Conservation (phyloP, 169 alveolate genomes). For the Miamiensis avidus region DNA sequence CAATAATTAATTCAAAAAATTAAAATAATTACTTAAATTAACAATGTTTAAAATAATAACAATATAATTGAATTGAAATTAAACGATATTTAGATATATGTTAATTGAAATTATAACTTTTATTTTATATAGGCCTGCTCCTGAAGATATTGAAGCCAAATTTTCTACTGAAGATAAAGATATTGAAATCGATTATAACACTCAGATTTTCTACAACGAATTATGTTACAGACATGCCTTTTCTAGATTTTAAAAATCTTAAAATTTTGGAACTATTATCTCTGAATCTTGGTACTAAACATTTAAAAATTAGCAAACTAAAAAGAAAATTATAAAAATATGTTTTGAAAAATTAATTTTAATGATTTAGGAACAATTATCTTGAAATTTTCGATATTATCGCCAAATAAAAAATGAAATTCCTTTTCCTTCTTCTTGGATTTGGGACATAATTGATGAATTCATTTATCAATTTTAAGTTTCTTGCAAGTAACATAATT, state of each 20-base stretch:
- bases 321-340: no score
- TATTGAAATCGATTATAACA: constrained; percentile 14
- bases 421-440: constrained; percentile 31
- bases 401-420: not conserved
- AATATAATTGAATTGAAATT: no score
- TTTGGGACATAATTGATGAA: constrained; percentile 35
- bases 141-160: constrained; percentile 22
- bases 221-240: constrained; percentile 26
- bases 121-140: constrained; percentile 17
- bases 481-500: constrained; percentile 9
- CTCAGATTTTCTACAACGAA: constrained; percentile 10
- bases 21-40: no score
- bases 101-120: no score
- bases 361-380: constrained; percentile 16
- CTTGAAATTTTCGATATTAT: constrained; percentile 2
- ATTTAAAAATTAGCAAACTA: not conserved
- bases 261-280: not conserved
- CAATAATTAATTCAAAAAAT: no score
- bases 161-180: constrained; percentile 5
- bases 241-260: constrained; percentile 2
- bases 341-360: no score
- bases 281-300: not conserved
- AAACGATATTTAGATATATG: not conserved
- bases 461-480: constrained; percentile 21
- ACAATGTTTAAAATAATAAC: no score